Percentiles rank a stretch among this genome's conserved stretches.
These are phyloP conservation scores for Trametes meyenii DNA, from an alignment of 768 basidiomycete genomes.

Conservation along the genomic window DNA sequence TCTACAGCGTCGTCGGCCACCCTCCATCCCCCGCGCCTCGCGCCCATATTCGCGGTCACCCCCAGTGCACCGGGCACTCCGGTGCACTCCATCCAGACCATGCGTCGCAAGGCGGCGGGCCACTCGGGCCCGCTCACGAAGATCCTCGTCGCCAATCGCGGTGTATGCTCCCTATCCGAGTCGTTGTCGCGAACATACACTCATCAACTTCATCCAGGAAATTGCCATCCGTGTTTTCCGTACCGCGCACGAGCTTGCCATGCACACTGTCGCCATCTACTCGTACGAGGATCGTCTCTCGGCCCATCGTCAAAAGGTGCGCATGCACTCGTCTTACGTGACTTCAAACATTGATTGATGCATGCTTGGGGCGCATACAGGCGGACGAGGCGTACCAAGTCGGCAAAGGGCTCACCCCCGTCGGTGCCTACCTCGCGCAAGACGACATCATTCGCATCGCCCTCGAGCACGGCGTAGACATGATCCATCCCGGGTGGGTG, in stretches of 20 bases:
- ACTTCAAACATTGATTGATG: neutral
- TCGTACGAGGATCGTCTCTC: constrained; percentile 96
- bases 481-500: constrained; percentile 95
- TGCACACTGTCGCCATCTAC: constrained; percentile 99
- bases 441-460: constrained; percentile 96
- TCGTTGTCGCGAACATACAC: neutral
- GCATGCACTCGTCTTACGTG: constrained; percentile 13
- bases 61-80: constrained; percentile 84
- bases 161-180: constrained; percentile 47
- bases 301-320: constrained; percentile 95
- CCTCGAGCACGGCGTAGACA: constrained; percentile 98
- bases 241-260: constrained; percentile 97
- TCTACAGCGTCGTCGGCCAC: constrained; percentile 23
- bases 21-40: constrained; percentile 73
- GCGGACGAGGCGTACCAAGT: constrained; percentile 99
- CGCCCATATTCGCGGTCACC: constrained; percentile 69
- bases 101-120: constrained; percentile 90
- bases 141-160: constrained; percentile 90
- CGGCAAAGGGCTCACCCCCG: constrained; percentile 94
- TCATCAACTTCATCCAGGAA: constrained; percentile 59
- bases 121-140: constrained; percentile 89
- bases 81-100: constrained; percentile 87
- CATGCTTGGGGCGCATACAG: constrained; percentile 41
- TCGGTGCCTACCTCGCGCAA: constrained; percentile 95
- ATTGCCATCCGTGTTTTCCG: constrained; percentile 99